Evolutionary conservation across 306 rosid species (phyloP).

Genomic region (Begonia peltatifolia): DNA sequence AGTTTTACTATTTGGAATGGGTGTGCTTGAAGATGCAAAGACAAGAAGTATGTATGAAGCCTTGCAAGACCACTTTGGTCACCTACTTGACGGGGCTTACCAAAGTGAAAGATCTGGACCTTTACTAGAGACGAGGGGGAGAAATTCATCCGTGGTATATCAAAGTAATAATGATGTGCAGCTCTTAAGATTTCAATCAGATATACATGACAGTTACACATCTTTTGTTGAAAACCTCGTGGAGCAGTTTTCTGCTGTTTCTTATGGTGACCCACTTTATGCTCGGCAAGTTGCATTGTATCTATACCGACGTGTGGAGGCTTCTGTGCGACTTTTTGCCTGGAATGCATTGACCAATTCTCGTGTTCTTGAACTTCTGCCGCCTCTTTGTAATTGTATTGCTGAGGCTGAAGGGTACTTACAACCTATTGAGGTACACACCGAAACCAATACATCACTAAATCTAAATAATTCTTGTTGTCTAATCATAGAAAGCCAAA

Average conservation of each 20-base stretch:
- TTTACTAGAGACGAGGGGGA: constrained; percentile 2
- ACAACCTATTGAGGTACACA: constrained; percentile 67
- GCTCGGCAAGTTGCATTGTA: constrained; percentile 86
- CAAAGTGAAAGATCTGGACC: constrained; percentile 12
- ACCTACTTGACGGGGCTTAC: constrained; percentile 48
- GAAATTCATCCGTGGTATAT: constrained; percentile 7
- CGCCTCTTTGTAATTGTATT: constrained; percentile 60
- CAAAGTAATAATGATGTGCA: constrained; percentile 26
- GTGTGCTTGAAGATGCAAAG: constrained; percentile 55
- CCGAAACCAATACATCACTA: too few species aligned
- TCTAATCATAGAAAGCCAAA: background rate
- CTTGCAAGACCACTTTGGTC: constrained; percentile 81
- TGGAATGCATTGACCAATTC: constrained; percentile 70
- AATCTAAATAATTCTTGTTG: background rate
- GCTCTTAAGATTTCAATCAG: constrained; percentile 56
- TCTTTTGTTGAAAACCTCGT: constrained; percentile 68
- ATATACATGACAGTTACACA: constrained; percentile 62
- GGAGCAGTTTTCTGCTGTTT: constrained; percentile 78
- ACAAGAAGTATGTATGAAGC: constrained; percentile 56
- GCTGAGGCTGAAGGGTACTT: constrained; percentile 68
- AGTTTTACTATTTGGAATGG: constrained; percentile 74
- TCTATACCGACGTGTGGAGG: constrained; percentile 63
- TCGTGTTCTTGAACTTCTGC: constrained; percentile 82
- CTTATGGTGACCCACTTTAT: constrained; percentile 71
- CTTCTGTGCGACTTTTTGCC: constrained; percentile 57